These are phyloP conservation scores for Alternaria sp. DNA, from an alignment of 2,329 filamentous ascomycete genomes.

Conservation along the genomic window DNA sequence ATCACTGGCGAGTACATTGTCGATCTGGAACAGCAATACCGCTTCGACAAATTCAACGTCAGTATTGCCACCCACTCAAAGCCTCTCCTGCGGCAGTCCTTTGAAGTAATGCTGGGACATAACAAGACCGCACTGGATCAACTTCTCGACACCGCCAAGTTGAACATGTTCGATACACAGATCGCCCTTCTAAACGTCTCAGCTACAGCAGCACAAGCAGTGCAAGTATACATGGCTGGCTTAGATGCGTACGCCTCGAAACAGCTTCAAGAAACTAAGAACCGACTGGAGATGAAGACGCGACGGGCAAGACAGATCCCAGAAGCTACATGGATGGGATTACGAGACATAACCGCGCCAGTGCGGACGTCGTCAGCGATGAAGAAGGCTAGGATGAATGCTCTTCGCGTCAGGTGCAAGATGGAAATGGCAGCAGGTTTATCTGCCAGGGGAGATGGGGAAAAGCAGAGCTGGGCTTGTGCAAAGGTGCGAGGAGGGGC, in stretches of 20 bases:
- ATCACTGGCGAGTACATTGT: conserved; percentile 65
- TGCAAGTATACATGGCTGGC: conserved; percentile 16
- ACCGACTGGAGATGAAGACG: conserved; percentile 11
- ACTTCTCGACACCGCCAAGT: conserved; percentile 30
- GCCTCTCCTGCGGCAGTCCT: conserved; percentile 46
- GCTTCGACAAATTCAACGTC: conserved; percentile 60
- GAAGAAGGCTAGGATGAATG: conserved; percentile 41
- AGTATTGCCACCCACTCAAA: conserved; percentile 54
- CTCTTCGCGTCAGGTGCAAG: conserved; percentile 39
- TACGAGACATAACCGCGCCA: conserved; percentile 37
- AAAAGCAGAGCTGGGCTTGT: conserved; percentile 37
- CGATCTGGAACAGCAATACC: conserved; percentile 59
- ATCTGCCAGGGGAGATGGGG: conserved; percentile 17
- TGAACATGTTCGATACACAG: conserved; percentile 32
- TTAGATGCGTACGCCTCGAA: conserved; percentile 14
- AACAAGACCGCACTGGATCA: conserved; percentile 40
- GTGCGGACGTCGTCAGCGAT: conserved; percentile 39
- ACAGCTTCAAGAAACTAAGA: conserved; percentile 19
- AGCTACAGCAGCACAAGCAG: conserved; percentile 20
- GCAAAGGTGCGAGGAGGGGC: conserved; percentile 16
- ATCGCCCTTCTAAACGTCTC: conserved; percentile 34
- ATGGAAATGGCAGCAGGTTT: conserved; percentile 33
- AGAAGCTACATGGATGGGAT: conserved; percentile 32
- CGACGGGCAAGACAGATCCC: conserved; percentile 27
- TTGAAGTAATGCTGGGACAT: conserved; percentile 45